Base-by-base conservation (phyloP, 1,139 yeast genomes). In the Schwanniomyces etchellsii region DNA sequence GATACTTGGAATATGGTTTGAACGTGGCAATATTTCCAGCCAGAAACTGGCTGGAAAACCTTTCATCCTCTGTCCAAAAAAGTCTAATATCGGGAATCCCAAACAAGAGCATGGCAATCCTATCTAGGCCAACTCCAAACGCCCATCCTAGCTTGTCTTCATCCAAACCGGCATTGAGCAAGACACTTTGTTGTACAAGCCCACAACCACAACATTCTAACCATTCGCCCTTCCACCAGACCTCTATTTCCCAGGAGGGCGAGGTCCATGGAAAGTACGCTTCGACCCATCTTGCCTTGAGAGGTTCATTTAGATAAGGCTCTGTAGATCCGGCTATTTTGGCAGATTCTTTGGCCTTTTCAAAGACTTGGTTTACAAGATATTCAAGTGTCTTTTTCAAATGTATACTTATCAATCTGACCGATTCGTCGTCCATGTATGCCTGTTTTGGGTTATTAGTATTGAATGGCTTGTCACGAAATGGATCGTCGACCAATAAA, bases 211-310 rank as follows among this genome's bases (percentile, higher is more conserved):
- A 86, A 55, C 95, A 80, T 60, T 91, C 99, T 26, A 91, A 67
- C 98, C 98, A 93, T 44, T 89, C 95, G 26, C 94, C 95, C 52
- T 89, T 85, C 97, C 97, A 93, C 93, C 95, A 89, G 4, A 91
- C 95, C 57, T 91, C 99, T 43, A 93, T 86, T 50, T 91, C 97
- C 91, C 95, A 91, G 20, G 96, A 85, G 5, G 99, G 99, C 1
- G 95, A 78, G 2, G 99, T 91, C 96, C 97, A 91, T 4, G 99
- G 99, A 63, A 91, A 91, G 48, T 81, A 86, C 0, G 94, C 95
- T 50, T 85, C 95, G 20, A 88, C 84, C 99, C 99, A 91, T 42
- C 97, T 72, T 11, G 89, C 85, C 50, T 75, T 80, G 42, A 93
- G 68, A 4, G 95, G 95, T 44, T 81, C 83, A 40, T 74, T 71